Evolutionary conservation across 2,329 filamentous ascomycete genomes (phyloP).

Genomic region (Colletotrichum sp.): DNA sequence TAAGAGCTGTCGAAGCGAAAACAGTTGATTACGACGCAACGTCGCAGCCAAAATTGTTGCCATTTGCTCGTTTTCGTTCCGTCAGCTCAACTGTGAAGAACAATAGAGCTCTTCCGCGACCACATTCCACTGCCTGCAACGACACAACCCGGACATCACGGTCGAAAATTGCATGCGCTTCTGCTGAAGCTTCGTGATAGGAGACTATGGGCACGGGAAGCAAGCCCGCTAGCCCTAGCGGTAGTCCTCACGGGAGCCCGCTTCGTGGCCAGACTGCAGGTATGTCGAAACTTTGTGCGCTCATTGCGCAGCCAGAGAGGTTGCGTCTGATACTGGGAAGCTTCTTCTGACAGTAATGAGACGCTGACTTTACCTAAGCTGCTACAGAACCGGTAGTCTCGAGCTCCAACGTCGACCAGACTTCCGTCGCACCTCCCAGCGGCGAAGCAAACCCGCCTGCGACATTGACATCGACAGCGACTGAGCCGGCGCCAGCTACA

Average conservation of each 20-base stretch:
- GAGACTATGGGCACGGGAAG: background rate
- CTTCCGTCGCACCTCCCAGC: background rate
- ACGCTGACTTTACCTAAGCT: background rate
- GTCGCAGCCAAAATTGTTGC: background rate
- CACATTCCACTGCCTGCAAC: background rate
- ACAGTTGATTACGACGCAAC: background rate
- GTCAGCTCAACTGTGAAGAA: background rate
- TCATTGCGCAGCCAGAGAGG: background rate
- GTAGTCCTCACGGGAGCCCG: background rate
- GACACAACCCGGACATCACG: background rate
- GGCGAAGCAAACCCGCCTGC: background rate
- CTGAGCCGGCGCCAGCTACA: background rate
- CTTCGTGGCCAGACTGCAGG: background rate
- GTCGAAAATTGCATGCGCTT: background rate
- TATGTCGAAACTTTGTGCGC: background rate
- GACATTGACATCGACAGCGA: background rate
- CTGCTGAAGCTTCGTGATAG: background rate
- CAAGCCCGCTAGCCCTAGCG: background rate
- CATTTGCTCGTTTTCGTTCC: background rate
- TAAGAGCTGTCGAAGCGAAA: background rate
- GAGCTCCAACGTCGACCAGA: background rate
- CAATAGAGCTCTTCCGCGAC: background rate
- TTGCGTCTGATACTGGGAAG: background rate
- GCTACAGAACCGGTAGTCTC: background rate
- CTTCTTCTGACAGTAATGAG: background rate